Percentiles rank a stretch among this genome's conserved stretches.
Conservation (phyloP, 1,139 yeast genomes). For the Geotrichum klebahnii region DNA sequence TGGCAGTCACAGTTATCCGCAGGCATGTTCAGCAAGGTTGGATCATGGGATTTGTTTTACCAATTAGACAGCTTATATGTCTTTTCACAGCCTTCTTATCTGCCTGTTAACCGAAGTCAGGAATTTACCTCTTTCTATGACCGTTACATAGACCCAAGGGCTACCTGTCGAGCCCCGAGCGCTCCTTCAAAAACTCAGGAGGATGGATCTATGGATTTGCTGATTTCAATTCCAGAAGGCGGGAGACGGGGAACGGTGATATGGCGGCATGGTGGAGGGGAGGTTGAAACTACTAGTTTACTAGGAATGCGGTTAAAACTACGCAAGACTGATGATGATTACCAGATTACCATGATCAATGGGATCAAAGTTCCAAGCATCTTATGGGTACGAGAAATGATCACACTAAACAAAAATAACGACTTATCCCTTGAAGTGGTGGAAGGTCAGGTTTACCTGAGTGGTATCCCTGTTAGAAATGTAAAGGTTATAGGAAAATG, state of each 20-base stretch:
- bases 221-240: constrained; percentile 16
- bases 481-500: constrained; percentile 7
- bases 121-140: constrained; percentile 10
- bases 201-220: constrained; percentile 8
- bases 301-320: constrained; percentile 23
- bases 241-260: constrained; percentile 18
- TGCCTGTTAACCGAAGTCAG: constrained; percentile 10
- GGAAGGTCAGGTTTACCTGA: neutral
- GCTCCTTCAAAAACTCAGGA: constrained; percentile 8
- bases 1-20: neutral
- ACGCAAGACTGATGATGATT: constrained; percentile 6
- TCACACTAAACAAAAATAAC: neutral
- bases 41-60: constrained; percentile 39
- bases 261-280: constrained; percentile 16
- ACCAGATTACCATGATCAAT: constrained; percentile 15
- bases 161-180: constrained; percentile 11
- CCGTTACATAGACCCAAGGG: constrained; percentile 17
- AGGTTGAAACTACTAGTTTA: constrained; percentile 22
- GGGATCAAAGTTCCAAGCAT: constrained; percentile 11
- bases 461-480: constrained; percentile 12
- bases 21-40: constrained; percentile 30
- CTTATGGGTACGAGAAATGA: constrained; percentile 13
- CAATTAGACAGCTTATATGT: constrained; percentile 32
- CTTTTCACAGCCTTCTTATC: constrained; percentile 30
- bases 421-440: constrained; percentile 4